These are phyloP conservation scores for Eucalyptus curtisii DNA, from an alignment of 345 rosid genomes.

Conservation along the genomic window DNA sequence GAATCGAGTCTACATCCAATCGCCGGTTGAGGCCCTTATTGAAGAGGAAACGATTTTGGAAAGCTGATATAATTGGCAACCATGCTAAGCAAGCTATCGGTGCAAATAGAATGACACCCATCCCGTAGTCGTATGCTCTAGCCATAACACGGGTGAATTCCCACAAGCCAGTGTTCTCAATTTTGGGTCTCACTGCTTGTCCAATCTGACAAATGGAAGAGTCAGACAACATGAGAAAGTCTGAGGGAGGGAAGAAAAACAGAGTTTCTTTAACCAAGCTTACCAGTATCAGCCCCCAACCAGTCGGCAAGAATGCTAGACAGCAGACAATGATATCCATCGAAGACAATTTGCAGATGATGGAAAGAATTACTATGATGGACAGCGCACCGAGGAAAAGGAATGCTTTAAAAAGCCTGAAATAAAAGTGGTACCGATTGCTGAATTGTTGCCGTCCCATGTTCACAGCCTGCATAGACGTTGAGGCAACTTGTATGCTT, in stretches of 20 bases:
- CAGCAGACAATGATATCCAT: conserved; percentile 74
- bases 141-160: conserved; percentile 65
- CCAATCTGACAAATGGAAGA: conserved; percentile 44
- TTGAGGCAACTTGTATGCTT: not conserved
- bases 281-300: conserved; percentile 97
- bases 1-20: conserved; percentile 88
- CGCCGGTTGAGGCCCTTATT: conserved; percentile 76
- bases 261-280: not conserved
- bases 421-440: conserved; percentile 55
- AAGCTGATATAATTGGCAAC: conserved; percentile 81
- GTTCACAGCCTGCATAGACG: conserved; percentile 62
- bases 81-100: conserved; percentile 85
- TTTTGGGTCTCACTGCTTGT: conserved; percentile 79
- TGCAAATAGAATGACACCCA: conserved; percentile 75
- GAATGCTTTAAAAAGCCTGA: conserved; percentile 72
- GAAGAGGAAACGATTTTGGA: conserved; percentile 89
- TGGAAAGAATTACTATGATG: conserved; percentile 53
- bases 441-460: conserved; percentile 80
- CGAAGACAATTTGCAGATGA: conserved; percentile 51
- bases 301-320: conserved; percentile 88
- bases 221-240: not conserved
- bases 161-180: conserved; percentile 67
- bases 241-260: not conserved
- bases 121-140: conserved; percentile 84
- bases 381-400: conserved; percentile 65